Evolutionary conservation across 257 asterid species (phyloP).

Genomic region (Plantago major): DNA sequence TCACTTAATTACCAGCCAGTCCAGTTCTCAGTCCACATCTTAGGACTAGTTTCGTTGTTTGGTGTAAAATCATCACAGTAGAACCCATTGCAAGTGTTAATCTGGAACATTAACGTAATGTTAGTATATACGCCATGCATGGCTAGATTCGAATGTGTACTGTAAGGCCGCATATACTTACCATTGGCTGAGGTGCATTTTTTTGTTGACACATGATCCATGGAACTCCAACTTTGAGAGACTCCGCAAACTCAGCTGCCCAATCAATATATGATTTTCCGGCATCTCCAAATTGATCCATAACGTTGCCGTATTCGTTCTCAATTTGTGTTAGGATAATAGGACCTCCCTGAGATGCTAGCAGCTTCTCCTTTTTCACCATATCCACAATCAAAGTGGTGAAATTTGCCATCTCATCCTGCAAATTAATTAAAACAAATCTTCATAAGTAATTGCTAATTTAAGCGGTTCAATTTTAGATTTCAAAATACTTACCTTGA

Average conservation of each 20-base stretch:
- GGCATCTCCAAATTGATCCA: conserved; percentile 32
- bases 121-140: background rate
- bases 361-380: conserved; percentile 39
- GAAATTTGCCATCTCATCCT: conserved; percentile 54
- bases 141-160: too few relatives aligned
- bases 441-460: background rate
- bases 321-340: conserved; percentile 46
- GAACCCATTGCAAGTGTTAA: conserved; percentile 94
- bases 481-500: background rate
- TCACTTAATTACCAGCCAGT: conserved; percentile 68
- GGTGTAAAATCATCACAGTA: conserved; percentile 92
- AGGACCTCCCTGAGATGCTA: conserved; percentile 66
- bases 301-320: conserved; percentile 48
- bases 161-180: conserved; percentile 5
- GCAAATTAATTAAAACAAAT: background rate
- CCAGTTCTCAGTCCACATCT: conserved; percentile 99
- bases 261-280: conserved; percentile 40
- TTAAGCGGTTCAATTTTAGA: too few relatives aligned
- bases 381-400: conserved; percentile 40
- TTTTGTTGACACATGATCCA: conserved; percentile 58
- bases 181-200: conserved; percentile 47
- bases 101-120: conserved; percentile 38
- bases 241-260: conserved; percentile 42
- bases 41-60: conserved; percentile 81
- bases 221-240: conserved; percentile 42